Evolutionary conservation across 306 rosid genomes (phyloP), one percentile per base, ranked within the genome.

Genomic region (Prunus salicina): DNA sequence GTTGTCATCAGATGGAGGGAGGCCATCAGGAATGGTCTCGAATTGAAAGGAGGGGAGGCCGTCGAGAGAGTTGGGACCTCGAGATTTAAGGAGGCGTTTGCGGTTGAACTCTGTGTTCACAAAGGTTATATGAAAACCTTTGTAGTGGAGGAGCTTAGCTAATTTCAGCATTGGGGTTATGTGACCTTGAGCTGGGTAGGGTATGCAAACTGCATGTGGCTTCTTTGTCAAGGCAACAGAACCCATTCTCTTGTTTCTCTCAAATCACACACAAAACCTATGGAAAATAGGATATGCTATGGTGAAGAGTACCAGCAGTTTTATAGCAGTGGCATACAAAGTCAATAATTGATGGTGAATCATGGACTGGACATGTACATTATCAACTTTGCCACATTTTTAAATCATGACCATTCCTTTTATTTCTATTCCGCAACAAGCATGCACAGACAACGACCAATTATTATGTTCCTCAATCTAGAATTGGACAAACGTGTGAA

Each of bases 21-120:
- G 75, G 14, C 83, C 75, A 10, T 80, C 83, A 0, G 75, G 84
- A 16, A 84, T 80, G 9, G 84, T 25, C 4, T 76, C 76, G 51
- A 84, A 84, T 15, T 25, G 50, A 41, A 84, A 84, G 8, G 68
- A 41, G 0, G 84, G 69, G 1, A 77, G 71, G 5, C 80, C 82
- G 6, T 75, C 32, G 0, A 79, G 72, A 5, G 86, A 61, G 8
- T 72, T 16, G 67, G 78, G 34, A 14, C 81, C 77, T 14, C 78
- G 52, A 12, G 86, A 75, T 30, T 51, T 66, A 19, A 79, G 68
- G 13, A 83, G 76, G 15, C 79, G 84, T 1, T 52, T 46, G 30
- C 79, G 75, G 83, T 79, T 83, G 67, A 64, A 83, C 55, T 79
- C 78, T 5, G 81, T 75, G 78, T 83, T 64, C 28, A 83, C 81